These are phyloP conservation scores for Tetradesmus lagerheimii DNA, from an alignment of 139 green algal species.

Conservation along the genomic window DNA sequence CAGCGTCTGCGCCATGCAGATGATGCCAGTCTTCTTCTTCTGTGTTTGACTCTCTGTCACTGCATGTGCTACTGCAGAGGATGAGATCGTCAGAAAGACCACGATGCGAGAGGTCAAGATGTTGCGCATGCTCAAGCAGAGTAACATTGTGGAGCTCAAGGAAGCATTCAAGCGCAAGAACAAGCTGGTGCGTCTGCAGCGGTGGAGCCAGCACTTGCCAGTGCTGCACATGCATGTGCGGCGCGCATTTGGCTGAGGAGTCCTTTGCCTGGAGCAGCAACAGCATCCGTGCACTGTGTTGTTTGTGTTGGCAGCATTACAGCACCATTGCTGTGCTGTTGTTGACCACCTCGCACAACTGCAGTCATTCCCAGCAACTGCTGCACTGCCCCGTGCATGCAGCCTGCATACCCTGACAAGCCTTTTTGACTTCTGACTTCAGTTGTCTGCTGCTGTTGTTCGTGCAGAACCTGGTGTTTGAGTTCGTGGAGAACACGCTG, in stretches of 20 bases:
- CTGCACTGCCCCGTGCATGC: neutral
- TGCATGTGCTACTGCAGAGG: conserved; percentile 66
- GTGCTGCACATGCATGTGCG: neutral
- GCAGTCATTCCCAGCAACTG: neutral
- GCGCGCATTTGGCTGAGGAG: neutral
- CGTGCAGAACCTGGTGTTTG: conserved; percentile 91
- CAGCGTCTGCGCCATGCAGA: neutral
- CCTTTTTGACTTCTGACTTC: neutral
- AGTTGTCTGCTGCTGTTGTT: neutral
- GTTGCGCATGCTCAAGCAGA: conserved; percentile 80
- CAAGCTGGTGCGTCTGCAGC: conserved; percentile 71
- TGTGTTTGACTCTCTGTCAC: neutral
- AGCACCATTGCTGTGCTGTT: neutral
- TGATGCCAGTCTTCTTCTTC: neutral
- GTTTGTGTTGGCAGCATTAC: neutral
- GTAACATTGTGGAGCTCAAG: conserved; percentile 92
- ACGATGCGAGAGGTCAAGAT: conserved; percentile 91
- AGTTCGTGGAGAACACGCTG: conserved; percentile 90
- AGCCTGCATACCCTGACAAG: neutral
- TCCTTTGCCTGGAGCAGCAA: neutral
- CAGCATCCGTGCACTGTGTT: neutral
- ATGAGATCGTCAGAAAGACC: conserved; percentile 88
- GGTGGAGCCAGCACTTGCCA: neutral
- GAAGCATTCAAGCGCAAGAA: conserved; percentile 88
- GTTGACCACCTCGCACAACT: neutral